These are phyloP conservation scores for Anacardium occidentale DNA, from an alignment of 345 rosid genomes.

Conservation along the genomic window DNA sequence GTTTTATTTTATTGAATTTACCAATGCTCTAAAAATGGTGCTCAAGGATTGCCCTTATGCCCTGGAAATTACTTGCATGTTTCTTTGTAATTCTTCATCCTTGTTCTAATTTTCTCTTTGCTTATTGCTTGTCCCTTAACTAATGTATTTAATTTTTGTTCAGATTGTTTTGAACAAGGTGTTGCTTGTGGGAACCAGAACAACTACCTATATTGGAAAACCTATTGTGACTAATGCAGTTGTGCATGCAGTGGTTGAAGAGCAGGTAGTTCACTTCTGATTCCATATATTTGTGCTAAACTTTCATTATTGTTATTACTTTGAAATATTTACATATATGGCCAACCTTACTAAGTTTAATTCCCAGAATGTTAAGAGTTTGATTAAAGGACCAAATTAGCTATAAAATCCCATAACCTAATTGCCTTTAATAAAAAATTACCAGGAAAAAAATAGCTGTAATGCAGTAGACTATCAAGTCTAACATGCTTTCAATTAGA, in stretches of 20 bases:
- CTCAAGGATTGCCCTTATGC: neutral
- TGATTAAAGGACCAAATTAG: no score
- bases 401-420: no score
- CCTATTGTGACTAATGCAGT: constrained; percentile 92
- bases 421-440: no score
- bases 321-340: no score
- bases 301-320: neutral
- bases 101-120: neutral
- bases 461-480: no score
- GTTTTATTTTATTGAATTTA: constrained; percentile 6
- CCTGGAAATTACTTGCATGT: neutral
- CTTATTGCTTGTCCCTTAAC: neutral
- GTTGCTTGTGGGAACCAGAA: constrained; percentile 89
- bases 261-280: constrained; percentile 50
- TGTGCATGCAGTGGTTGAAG: constrained; percentile 94
- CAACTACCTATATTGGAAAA: constrained; percentile 76
- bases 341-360: no score
- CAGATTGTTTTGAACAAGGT: constrained; percentile 87
- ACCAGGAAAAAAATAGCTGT: no score
- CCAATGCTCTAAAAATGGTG: neutral
- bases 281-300: neutral
- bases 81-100: neutral
- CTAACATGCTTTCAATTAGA: no score
- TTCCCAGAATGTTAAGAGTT: no score
- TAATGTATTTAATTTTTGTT: constrained; percentile 15